A percentile compares a stretch with the other conserved stretches of the same genome.
phyloP scores from a whole-genome alignment of 1,139 yeast species.

The Geotrichum fermentans region DNA sequence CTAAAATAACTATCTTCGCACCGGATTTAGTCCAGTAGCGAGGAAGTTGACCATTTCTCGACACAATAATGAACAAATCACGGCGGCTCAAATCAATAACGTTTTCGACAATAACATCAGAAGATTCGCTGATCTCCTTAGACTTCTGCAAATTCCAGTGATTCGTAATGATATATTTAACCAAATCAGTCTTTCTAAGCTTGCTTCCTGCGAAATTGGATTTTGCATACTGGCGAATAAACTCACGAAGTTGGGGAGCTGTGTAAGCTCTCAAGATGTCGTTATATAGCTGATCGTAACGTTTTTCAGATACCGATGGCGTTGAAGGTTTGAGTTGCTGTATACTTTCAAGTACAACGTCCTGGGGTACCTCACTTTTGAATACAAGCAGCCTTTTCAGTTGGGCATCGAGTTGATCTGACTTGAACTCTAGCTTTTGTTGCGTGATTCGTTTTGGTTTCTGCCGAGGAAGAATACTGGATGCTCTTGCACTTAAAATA shows the following conservation, averaged over 20 bases:
- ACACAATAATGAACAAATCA: constrained; percentile 49
- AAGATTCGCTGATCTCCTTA: constrained; percentile 36
- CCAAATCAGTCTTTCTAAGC: constrained; percentile 24
- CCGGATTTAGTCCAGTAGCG: constrained; percentile 53
- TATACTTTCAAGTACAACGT: constrained; percentile 33
- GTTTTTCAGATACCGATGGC: constrained; percentile 30
- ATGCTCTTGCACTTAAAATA: constrained; percentile 30
- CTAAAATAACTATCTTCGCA: constrained; percentile 46
- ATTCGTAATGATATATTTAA: constrained; percentile 36
- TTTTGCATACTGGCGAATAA: constrained; percentile 19
- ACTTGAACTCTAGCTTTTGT: constrained; percentile 16
- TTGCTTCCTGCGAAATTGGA: constrained; percentile 13
- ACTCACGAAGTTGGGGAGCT: constrained; percentile 35
- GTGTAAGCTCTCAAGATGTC: constrained; percentile 36
- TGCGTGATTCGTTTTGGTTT: constrained; percentile 19
- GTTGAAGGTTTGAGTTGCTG: constrained; percentile 35
- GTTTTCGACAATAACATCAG: constrained; percentile 43
- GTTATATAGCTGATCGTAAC: constrained; percentile 33
- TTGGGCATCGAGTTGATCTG: constrained; percentile 29
- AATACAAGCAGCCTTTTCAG: constrained; percentile 37
- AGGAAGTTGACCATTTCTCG: constrained; percentile 46
- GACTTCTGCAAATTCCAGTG: constrained; percentile 43
- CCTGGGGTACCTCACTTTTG: constrained; percentile 31
- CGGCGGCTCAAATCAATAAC: constrained; percentile 41
- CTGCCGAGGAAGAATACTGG: constrained; percentile 28